Base-by-base conservation (phyloP, 768 basidiomycete species). In the Suillus occidentalis region DNA sequence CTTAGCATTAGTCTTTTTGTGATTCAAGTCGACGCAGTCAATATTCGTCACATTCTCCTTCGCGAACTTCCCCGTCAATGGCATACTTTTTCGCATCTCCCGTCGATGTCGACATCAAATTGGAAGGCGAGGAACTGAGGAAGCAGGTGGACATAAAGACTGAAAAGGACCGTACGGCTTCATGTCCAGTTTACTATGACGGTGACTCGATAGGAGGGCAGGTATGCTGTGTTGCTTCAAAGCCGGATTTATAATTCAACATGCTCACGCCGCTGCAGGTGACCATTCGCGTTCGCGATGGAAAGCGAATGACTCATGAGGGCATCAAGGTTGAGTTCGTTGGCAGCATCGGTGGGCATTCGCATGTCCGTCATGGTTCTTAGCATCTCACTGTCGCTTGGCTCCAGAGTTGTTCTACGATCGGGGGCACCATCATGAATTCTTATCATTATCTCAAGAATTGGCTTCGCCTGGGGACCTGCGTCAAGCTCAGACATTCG, bases 281-380 rank as follows among this genome's bases (percentile, higher is more conserved):
- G 6, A 84, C 88, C 16, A 89, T 98, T 68, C 88, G 94, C 31
- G 89, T 96, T 7, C 87, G 95, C 57, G 97, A 99, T 73, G 97
- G 97, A 25, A 98, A 97, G 87, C 94, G 90, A 76, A 82, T 97
- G 66, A 84, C 89, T 22, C 97, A 99, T 73, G 96, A 99, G 40
- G 97, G 97, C 3, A 95, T 99, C 76, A 95, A 98, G 78, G 92
- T 99, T 52, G 96, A 99, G 79, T 96, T 99, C 72, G 91, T 95
- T 34, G 95, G 97, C 37, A 94, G 90, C 72, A 99, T 98, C 72
- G 97, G 97, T 91, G 67, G 10, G 58, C 49, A 89, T 77, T 43
- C 3, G 7, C 40, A 57, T 61, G 61, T 58, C n/a, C 13, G 40
- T 28, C 6, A 20, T 42, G 14, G 36, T 42, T 18, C 20, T 31